Percentiles rank a stretch among this genome's conserved stretches.
Evolutionary conservation across 805 yeast species (phyloP).

Genomic region (Jamesozyma piceae): DNA sequence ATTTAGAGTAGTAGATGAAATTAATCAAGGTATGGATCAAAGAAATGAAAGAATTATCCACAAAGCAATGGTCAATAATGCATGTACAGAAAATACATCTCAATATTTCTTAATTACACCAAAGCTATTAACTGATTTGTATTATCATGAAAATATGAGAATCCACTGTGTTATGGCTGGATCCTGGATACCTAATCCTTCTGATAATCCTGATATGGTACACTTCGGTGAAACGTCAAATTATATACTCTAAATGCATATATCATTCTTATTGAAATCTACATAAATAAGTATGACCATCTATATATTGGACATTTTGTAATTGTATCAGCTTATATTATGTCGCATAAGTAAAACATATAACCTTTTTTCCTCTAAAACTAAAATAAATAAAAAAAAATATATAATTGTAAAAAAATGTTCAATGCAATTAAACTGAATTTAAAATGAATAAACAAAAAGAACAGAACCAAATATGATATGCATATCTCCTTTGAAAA

Average conservation of each 20-base stretch:
- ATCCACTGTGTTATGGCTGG: slow-evolving; percentile 76
- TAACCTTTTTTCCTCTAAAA: too few relatives aligned
- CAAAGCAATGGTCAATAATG: slow-evolving; percentile 71
- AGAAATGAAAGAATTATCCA: slow-evolving; percentile 83
- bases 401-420: too few relatives aligned
- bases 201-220: slow-evolving; percentile 23
- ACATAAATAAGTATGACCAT: too few relatives aligned
- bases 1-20: slow-evolving; percentile 92
- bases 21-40: slow-evolving; percentile 98
- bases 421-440: too few relatives aligned
- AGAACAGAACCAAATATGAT: neutral
- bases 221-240: slow-evolving; percentile 32
- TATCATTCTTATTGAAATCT: too few relatives aligned
- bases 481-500: neutral
- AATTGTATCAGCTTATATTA: too few relatives aligned
- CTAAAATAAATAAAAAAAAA: too few relatives aligned
- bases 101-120: slow-evolving; percentile 94
- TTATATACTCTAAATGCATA: slow-evolving; percentile 7
- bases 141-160: slow-evolving; percentile 71
- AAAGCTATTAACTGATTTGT: slow-evolving; percentile 67
- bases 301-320: too few relatives aligned
- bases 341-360: too few relatives aligned
- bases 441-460: too few relatives aligned
- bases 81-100: slow-evolving; percentile 54
- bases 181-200: slow-evolving; percentile 36